Evolutionary conservation across 1,284 basidiomycete genomes (phyloP), one percentile per base, ranked within the genome.

Genomic region (Cerrena zonata): DNA sequence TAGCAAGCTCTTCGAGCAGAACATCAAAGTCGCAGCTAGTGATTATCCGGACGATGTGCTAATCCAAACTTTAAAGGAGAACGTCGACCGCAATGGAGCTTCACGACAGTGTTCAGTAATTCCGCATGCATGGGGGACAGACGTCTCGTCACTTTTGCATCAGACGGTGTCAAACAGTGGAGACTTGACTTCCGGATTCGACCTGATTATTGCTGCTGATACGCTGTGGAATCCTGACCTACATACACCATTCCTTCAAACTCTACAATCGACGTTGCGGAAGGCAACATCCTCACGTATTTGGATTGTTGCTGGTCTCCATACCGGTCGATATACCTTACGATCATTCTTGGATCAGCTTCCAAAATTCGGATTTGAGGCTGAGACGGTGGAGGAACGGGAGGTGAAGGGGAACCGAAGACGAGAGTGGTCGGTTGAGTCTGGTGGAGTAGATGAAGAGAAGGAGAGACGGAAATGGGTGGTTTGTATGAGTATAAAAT

Each of bases 31-130:
- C 45, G 76, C 75, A 3, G 71, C 73, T 39, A 86, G 77, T 58
- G 86, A 89, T 63, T 89, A 86, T 61, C 86, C 86, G 1, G 85
- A 89, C 61, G 71, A 75, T 23, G 56, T 65, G n/a, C 70, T 89
- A 38, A 80, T 87, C 26, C 63, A 61, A 24, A 76, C 80, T 2
- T 65, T 89, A 30, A 63, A 71, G n/a, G 68, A 74, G 24, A 89
- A 89, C 58, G 68, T 84, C 47, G 56, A 54, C 27, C 64, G 63
- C 7, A 89, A 87, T 60, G 63, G 61, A 1, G 77, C 76, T 18
- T 60, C 64, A 4, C 56, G 60, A 2, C 71, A 73, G 12, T 85
- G 81, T 61, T 66, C 62, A 18, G 65, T 69, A 19, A 66, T 78
- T 10, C 72, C 84, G 0, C 79, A 83, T 56, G 79, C 73, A 1